Conservation (phyloP, 176 grass and related monocot species). For the Oryza meridionalis region DNA sequence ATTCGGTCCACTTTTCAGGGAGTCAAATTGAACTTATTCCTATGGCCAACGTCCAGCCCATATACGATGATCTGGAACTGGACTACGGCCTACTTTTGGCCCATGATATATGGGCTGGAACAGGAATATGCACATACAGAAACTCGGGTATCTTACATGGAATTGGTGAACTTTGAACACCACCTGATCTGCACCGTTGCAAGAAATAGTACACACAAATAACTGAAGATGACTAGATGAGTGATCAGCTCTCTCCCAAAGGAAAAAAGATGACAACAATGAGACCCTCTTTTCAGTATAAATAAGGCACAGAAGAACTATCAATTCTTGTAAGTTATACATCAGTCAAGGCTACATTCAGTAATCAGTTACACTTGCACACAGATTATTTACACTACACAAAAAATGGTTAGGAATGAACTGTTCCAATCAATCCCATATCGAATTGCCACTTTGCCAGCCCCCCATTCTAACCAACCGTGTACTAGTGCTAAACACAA, state of each 20-base stretch:
- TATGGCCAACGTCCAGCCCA: no score
- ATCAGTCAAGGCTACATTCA: not conserved
- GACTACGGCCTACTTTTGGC: no score
- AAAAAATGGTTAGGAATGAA: not conserved
- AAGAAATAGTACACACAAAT: not conserved
- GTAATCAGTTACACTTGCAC: not conserved
- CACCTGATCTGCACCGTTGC: not conserved
- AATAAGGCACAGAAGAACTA: not conserved
- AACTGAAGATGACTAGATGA: not conserved
- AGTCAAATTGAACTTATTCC: no score
- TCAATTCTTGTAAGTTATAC: not conserved
- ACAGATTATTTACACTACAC: not conserved
- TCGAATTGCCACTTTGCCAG: not conserved
- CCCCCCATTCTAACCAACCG: not conserved
- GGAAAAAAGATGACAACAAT: not conserved
- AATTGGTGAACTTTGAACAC: no score
- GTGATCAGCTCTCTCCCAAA: not conserved
- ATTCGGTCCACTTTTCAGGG: no score
- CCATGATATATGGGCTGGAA: no score
- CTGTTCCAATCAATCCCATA: not conserved
- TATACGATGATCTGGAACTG: no score
- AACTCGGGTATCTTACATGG: no score
- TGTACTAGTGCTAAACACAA: not conserved
- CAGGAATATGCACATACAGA: no score
- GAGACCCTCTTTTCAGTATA: not conserved